phyloP scores from a whole-genome alignment of 2,329 filamentous ascomycete genomes.

The Fusarium sp. region DNA sequence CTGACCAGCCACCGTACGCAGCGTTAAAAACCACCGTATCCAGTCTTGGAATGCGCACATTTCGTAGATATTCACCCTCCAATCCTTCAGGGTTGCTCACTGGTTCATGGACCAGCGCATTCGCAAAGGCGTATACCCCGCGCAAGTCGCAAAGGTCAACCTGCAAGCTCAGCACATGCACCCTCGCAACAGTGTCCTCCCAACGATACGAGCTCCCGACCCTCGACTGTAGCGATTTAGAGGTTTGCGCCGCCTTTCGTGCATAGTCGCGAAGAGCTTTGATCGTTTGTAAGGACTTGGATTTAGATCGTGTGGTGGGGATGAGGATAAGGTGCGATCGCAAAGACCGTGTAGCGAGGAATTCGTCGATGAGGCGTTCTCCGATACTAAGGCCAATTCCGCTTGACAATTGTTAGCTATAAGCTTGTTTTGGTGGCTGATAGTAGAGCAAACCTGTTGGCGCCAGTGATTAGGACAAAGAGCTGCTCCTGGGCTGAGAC shows the following conservation, averaged over 20 bases:
- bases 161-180: conserved; percentile 69
- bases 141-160: conserved; percentile 70
- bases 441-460: conserved; percentile 74
- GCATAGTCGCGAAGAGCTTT: conserved; percentile 70
- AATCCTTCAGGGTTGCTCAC: conserved; percentile 59
- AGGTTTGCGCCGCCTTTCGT: conserved; percentile 55
- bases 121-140: conserved; percentile 62
- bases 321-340: conserved; percentile 80
- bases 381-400: conserved; percentile 88
- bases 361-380: conserved; percentile 89
- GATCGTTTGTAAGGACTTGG: conserved; percentile 81
- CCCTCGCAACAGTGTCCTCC: conserved; percentile 58
- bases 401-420: conserved; percentile 59
- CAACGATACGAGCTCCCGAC: conserved; percentile 49
- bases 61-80: conserved; percentile 52
- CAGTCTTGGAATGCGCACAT: conserved; percentile 72
- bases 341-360: conserved; percentile 75
- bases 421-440: neutral
- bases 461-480: conserved; percentile 82
- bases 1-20: conserved; percentile 86
- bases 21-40: conserved; percentile 88
- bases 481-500: conserved; percentile 58
- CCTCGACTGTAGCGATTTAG: conserved; percentile 53
- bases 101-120: conserved; percentile 57
- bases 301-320: conserved; percentile 80